A percentile compares a stretch with the other conserved stretches of the same genome.
Conservation (phyloP, 1,284 basidiomycete species). For the Ceratobasidium sp. region DNA sequence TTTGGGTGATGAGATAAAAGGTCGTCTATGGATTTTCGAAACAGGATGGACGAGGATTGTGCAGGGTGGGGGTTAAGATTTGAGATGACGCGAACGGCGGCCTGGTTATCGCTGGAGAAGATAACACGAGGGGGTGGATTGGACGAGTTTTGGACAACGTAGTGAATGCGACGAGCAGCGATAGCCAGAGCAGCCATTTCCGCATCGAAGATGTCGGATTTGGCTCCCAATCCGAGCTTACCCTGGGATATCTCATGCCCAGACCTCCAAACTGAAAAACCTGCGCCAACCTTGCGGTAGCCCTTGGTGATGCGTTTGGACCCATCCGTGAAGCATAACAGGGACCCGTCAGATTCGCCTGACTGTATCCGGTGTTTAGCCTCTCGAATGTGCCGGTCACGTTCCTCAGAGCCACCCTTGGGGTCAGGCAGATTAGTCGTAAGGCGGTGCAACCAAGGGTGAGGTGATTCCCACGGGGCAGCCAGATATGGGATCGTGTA, state of each 20-base stretch:
- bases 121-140: background rate
- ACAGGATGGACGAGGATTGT: background rate
- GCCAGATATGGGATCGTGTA: conserved; percentile 19
- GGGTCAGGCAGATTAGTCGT: background rate
- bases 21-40: conserved; percentile 13
- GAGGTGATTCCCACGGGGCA: conserved; percentile 8
- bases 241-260: background rate
- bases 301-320: background rate
- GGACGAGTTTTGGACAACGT: too few species aligned
- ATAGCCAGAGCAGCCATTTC: background rate
- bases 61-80: background rate
- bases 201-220: conserved; percentile 8
- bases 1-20: background rate
- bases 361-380: background rate
- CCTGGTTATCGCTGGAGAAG: background rate
- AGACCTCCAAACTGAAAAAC: background rate
- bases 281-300: background rate
- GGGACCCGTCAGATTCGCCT: background rate
- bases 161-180: too few species aligned
- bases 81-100: background rate
- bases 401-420: background rate
- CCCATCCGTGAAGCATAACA: conserved; percentile 12
- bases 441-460: conserved; percentile 9
- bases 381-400: background rate
- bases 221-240: background rate